Conservation (phyloP, 352 stramenopile genomes). For the Globisporangium heterothallicum region DNA sequence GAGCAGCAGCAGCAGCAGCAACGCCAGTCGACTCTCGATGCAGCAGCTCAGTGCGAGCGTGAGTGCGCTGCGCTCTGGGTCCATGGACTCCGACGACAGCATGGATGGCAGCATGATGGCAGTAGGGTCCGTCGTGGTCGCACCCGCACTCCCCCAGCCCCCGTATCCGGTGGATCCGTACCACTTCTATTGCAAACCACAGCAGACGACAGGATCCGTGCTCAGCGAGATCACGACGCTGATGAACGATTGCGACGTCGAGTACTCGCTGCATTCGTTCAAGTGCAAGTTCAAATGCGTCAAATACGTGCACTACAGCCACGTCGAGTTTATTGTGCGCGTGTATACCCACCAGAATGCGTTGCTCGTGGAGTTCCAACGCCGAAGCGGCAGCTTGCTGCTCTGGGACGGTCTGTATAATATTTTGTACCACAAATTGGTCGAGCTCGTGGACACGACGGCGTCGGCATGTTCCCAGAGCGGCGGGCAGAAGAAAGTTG, state of each 20-base stretch:
- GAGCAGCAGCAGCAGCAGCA: conserved; percentile 21
- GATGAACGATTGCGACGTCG: conserved; percentile 56
- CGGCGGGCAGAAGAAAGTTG: conserved; percentile 59
- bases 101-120: conserved; percentile 25
- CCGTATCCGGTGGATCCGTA: conserved; percentile 81
- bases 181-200: conserved; percentile 62
- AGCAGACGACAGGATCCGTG: conserved; percentile 26
- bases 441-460: conserved; percentile 34
- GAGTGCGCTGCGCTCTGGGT: conserved; percentile 18
- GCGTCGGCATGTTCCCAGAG: conserved; percentile 61
- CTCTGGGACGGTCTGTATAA: conserved; percentile 82
- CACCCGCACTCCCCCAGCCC: conserved; percentile 43
- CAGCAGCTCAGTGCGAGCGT: conserved; percentile 33
- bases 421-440: conserved; percentile 57
- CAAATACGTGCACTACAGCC: conserved; percentile 82
- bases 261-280: conserved; percentile 55
- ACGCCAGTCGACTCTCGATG: conserved; percentile 25
- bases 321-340: conserved; percentile 74
- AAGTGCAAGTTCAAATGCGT: conserved; percentile 88
- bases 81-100: conserved; percentile 35
- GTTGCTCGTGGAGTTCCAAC: conserved; percentile 74
- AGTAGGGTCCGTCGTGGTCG: conserved; percentile 24
- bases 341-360: conserved; percentile 42
- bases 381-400: conserved; percentile 62
- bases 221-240: conserved; percentile 41